A percentile compares a stretch with the other conserved stretches of the same genome.
These are phyloP conservation scores for Skeletonema potamos DNA, from an alignment of 108 stramenopile genomes.

Conservation along the genomic window DNA sequence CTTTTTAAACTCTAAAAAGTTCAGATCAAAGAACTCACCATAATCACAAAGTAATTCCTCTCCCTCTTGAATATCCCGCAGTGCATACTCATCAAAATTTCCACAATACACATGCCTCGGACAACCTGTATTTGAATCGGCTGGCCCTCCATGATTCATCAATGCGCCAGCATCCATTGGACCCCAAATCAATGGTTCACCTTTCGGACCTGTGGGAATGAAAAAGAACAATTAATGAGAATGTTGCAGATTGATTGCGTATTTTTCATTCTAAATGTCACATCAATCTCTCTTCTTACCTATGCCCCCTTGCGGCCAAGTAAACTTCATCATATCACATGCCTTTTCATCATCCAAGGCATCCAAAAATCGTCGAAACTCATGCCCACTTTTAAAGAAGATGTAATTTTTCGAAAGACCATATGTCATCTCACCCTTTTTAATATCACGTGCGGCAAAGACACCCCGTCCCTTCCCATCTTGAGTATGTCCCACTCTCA, in stretches of 20 bases:
- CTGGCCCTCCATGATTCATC: background rate
- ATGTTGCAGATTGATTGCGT: no score
- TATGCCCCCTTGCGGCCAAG: no score
- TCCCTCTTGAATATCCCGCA: background rate
- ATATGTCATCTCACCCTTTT: background rate
- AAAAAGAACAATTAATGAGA: no score
- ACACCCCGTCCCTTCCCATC: background rate
- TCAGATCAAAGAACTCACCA: background rate
- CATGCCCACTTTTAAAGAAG: background rate
- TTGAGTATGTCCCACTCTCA: background rate
- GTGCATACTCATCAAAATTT: background rate
- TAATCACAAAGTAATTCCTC: background rate
- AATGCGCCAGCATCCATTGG: background rate
- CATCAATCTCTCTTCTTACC: no score
- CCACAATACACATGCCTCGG: background rate
- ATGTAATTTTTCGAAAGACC: background rate
- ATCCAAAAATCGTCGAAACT: background rate
- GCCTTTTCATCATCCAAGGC: background rate
- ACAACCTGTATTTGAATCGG: background rate
- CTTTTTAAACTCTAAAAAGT: background rate
- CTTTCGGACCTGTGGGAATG: no score
- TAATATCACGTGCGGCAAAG: slow-evolving; percentile 1
- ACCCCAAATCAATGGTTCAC: no score
- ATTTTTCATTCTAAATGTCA: no score
- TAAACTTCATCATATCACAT: no score